phyloP scores from a whole-genome alignment of 2,329 filamentous ascomycete genomes.

The Alternaria viburni region DNA sequence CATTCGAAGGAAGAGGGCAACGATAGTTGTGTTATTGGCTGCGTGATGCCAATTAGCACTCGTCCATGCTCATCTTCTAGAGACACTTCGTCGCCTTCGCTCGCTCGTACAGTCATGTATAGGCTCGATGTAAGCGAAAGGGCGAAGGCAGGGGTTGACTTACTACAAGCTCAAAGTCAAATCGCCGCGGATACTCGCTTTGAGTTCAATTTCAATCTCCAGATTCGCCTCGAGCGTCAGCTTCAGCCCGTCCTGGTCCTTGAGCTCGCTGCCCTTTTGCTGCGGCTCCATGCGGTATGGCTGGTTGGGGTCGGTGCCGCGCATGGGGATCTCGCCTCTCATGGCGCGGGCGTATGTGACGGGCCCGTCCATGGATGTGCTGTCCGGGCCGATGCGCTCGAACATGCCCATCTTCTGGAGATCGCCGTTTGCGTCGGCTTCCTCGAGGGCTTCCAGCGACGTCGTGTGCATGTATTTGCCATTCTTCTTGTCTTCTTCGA shows the following conservation, averaged over 20 bases:
- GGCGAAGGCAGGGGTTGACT: slow-evolving; percentile 48
- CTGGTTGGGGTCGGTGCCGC: slow-evolving; percentile 59
- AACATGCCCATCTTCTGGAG: slow-evolving; percentile 58
- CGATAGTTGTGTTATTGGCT: slow-evolving; percentile 17
- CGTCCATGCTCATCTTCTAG: not conserved
- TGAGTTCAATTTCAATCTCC: slow-evolving; percentile 83
- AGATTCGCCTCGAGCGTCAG: slow-evolving; percentile 78
- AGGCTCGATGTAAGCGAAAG: slow-evolving; percentile 14
- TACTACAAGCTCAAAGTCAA: slow-evolving; percentile 79
- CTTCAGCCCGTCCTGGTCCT: slow-evolving; percentile 70
- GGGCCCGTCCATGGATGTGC: slow-evolving; percentile 63
- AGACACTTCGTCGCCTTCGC: slow-evolving; percentile 10
- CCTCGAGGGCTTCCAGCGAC: slow-evolving; percentile 57
- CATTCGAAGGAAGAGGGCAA: not conserved
- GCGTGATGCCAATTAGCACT: slow-evolving; percentile 23
- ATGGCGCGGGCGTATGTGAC: slow-evolving; percentile 61
- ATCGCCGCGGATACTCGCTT: slow-evolving; percentile 85
- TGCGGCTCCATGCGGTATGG: slow-evolving; percentile 50
- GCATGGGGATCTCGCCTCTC: slow-evolving; percentile 62
- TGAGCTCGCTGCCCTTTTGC: slow-evolving; percentile 52
- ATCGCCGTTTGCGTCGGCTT: slow-evolving; percentile 59
- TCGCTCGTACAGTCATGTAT: slow-evolving; percentile 12
- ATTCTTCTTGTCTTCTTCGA: slow-evolving; percentile 53
- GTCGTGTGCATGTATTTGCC: slow-evolving; percentile 61
- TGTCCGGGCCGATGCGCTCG: slow-evolving; percentile 62